phyloP scores from a whole-genome alignment of 2,329 filamentous ascomycete species.

The Helminthosporium solani region DNA sequence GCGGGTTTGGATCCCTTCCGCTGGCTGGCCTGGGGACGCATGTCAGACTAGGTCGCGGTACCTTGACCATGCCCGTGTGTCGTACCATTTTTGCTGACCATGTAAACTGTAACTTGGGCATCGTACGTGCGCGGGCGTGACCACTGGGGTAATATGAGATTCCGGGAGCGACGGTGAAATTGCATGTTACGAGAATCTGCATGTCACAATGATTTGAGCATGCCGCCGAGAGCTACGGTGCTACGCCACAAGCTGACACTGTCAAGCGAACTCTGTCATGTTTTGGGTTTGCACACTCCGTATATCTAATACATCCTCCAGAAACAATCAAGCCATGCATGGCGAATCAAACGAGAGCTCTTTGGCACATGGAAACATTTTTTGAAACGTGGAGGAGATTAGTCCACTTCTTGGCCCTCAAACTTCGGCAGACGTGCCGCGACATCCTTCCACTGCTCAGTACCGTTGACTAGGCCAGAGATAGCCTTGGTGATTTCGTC shows the following conservation, averaged over 20 bases:
- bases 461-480: slow-evolving; percentile 61
- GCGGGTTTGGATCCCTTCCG: background rate
- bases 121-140: background rate
- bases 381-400: too few relatives aligned
- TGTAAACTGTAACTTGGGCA: background rate
- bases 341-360: too few relatives aligned
- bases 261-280: too few relatives aligned
- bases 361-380: too few relatives aligned
- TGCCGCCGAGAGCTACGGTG: too few relatives aligned
- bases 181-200: too few relatives aligned
- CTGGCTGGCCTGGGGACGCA: background rate
- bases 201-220: too few relatives aligned
- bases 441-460: slow-evolving; percentile 69
- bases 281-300: background rate
- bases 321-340: slow-evolving; percentile 5
- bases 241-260: too few relatives aligned
- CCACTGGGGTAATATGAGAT: background rate
- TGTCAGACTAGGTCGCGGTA: background rate
- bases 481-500: slow-evolving; percentile 77
- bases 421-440: slow-evolving; percentile 79
- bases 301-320: slow-evolving; percentile 12
- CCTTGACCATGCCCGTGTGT: background rate
- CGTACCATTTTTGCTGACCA: background rate
- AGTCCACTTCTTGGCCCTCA: slow-evolving; percentile 52
- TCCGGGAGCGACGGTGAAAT: background rate